Conservation (phyloP, 768 basidiomycete genomes). For the Pleurotus ostreatus region DNA sequence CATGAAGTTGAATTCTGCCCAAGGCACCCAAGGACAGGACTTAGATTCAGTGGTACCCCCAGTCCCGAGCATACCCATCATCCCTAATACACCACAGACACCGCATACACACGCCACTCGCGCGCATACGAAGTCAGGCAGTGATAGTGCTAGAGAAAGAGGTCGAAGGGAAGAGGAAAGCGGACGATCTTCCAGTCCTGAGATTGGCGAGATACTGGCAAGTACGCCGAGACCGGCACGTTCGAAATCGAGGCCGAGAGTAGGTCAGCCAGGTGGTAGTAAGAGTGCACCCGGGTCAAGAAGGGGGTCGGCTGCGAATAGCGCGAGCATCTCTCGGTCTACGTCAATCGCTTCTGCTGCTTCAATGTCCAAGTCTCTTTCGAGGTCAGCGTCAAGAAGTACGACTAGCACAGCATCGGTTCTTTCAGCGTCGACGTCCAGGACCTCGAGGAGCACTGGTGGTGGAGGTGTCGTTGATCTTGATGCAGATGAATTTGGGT, state of each 20-base stretch:
- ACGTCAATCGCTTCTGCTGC: no score
- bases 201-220: conserved; percentile 35
- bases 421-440: no score
- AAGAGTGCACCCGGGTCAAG: background rate
- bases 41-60: no score
- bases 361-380: no score
- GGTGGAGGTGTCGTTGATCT: background rate
- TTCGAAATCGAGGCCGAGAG: background rate
- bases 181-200: conserved; percentile 25
- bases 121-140: background rate
- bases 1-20: conserved; percentile 4
- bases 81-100: background rate
- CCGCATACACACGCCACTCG: background rate
- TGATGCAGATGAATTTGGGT: background rate
- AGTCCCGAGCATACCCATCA: background rate
- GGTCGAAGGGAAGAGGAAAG: background rate
- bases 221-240: conserved; percentile 28
- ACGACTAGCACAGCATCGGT: background rate
- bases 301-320: background rate
- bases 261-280: background rate
- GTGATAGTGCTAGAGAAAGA: no score
- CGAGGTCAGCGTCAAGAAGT: background rate
- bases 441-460: background rate
- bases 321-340: background rate
- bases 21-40: no score